Evolutionary conservation across 2,329 filamentous ascomycete genomes (phyloP), one percentile per base, ranked within the genome.

Genomic region (Pestalotiopsis sp.): DNA sequence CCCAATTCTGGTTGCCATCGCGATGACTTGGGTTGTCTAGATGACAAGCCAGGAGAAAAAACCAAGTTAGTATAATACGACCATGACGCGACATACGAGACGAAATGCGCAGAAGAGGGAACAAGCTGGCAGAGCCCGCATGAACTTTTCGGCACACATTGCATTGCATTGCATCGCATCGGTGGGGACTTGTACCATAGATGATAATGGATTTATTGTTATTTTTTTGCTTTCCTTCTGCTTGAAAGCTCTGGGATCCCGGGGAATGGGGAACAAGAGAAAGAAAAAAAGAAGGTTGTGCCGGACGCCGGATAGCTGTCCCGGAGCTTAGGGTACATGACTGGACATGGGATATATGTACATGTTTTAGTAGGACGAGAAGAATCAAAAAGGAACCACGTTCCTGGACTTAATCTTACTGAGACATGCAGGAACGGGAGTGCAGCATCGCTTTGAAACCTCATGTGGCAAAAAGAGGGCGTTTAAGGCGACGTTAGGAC

Each of bases 11-110:
- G 57, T 20, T 27, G 25, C 13, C 17, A 39, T n/a, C 20, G 59
- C 25, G 17, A 62, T 36, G 59, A 62, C 23, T 36, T n/a, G 14
- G 25, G 13, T 59, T 36, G 25, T 23, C 23, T 59, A 23, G 57
- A 17, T 59, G 27, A 23, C 9, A 59, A 23, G 11, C 41, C 45
- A n/a, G 20, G 17, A 6, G 7, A 20, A 17, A 52, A 52, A 52
- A 52, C 45, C 45, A 36, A 25, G 27, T 59, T 23, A 23, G 23
- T 52, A 52, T 20, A 27, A 59, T 59, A 59, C 17, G 57, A 59
- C 57, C 57, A 59, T 59, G 57, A 59, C 57, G 57, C 23, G 57
- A 23, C 57, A 59, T 59, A 59, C 27, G 57, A 59, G 57, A 59
- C 57, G 57, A 59, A n/a, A 45, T 27, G 57, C 57, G 57, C 57